phyloP scores from a whole-genome alignment of 2,329 filamentous ascomycete genomes.

The Didymosphaeria variabile region DNA sequence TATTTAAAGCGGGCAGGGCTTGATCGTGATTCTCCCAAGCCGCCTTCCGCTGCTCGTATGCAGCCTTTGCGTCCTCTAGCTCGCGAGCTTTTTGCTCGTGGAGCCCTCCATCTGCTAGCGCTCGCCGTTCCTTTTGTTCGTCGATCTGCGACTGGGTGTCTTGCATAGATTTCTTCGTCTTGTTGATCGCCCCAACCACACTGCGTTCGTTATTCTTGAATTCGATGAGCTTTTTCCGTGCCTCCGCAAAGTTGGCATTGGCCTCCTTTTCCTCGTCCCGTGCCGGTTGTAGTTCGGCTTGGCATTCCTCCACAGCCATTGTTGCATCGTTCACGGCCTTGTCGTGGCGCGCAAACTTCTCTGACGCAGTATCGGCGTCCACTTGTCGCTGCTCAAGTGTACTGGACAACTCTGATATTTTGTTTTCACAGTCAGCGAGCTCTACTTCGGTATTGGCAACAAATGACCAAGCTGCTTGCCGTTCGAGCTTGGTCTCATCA shows the following conservation, averaged over 20 bases:
- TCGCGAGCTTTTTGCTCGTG: slow-evolving; percentile 69
- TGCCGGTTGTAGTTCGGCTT: slow-evolving; percentile 53
- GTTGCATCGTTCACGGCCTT: slow-evolving; percentile 50
- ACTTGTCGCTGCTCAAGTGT: slow-evolving; percentile 60
- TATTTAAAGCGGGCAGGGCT: slow-evolving; percentile 46
- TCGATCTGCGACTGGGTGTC: slow-evolving; percentile 57
- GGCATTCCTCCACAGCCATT: slow-evolving; percentile 40
- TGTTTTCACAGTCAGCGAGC: slow-evolving; percentile 36
- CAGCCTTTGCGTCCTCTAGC: slow-evolving; percentile 66
- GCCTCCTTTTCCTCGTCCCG: slow-evolving; percentile 59
- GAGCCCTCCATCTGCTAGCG: slow-evolving; percentile 71
- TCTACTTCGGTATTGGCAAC: slow-evolving; percentile 77
- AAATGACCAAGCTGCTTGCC: slow-evolving; percentile 86
- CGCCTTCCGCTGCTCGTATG: slow-evolving; percentile 56
- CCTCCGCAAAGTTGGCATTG: slow-evolving; percentile 63
- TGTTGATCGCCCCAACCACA: slow-evolving; percentile 67
- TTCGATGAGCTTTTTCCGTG: slow-evolving; percentile 63
- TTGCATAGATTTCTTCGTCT: slow-evolving; percentile 56
- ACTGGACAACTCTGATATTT: slow-evolving; percentile 49
- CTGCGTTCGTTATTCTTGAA: slow-evolving; percentile 69
- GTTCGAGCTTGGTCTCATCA: slow-evolving; percentile 66
- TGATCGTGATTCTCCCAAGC: slow-evolving; percentile 54
- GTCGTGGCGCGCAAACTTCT: slow-evolving; percentile 55
- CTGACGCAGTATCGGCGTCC: slow-evolving; percentile 55
- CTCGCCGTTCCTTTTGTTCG: slow-evolving; percentile 68